Conservation (phyloP, 192 early-diverging fungal species). For the Geranomyces variabilis region DNA sequence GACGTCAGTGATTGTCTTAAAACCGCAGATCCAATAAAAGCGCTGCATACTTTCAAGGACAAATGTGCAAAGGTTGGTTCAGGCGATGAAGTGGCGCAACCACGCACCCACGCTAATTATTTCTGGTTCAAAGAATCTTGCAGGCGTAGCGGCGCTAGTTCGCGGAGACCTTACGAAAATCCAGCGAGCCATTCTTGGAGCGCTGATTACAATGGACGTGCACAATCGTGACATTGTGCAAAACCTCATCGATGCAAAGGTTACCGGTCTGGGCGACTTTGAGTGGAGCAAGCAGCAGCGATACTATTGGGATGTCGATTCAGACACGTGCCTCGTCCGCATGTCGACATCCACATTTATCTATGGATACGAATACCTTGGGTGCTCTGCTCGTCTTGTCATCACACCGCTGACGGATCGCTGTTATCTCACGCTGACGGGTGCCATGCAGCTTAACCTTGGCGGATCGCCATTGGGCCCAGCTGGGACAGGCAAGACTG, state of each 20-base stretch:
- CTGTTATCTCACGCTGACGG: constrained; percentile 66
- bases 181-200: constrained; percentile 60
- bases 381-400: constrained; percentile 63
- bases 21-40: constrained; percentile 43
- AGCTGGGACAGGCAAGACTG: constrained; percentile 66
- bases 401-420: constrained; percentile 66
- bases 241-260: constrained; percentile 45
- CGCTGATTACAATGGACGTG: constrained; percentile 65
- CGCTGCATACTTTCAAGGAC: constrained; percentile 44
- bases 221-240: constrained; percentile 65
- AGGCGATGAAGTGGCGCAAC: neutral
- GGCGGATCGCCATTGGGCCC: constrained; percentile 63
- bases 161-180: constrained; percentile 63
- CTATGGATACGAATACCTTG: constrained; percentile 67
- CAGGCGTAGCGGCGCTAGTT: constrained; percentile 57
- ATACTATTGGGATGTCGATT: constrained; percentile 66
- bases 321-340: constrained; percentile 59
- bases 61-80: constrained; percentile 43
- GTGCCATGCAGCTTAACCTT: constrained; percentile 64
- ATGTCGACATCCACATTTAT: constrained; percentile 63
- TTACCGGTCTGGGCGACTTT: constrained; percentile 55
- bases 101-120: neutral
- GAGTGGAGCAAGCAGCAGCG: constrained; percentile 66
- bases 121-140: constrained; percentile 41
- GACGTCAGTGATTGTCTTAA: constrained; percentile 58